phyloP scores from a whole-genome alignment of 768 basidiomycete genomes.

The Boletus barrowsii region DNA sequence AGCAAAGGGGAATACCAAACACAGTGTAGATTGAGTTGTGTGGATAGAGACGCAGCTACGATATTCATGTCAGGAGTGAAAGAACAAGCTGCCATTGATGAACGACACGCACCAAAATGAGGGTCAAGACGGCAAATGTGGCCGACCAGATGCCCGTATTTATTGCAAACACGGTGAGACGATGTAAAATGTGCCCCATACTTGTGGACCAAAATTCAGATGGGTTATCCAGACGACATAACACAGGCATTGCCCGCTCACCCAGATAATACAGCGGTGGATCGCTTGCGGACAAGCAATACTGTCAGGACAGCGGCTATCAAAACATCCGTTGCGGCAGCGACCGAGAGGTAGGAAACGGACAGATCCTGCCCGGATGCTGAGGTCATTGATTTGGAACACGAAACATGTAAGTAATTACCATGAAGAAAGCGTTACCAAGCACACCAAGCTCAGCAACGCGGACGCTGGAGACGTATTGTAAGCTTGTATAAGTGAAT shows the following conservation, averaged over 20 bases:
- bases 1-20: not conserved
- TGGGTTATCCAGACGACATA: not conserved
- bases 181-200: constrained; percentile 4
- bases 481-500: not conserved
- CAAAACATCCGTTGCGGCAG: constrained; percentile 5
- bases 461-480: not conserved
- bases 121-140: constrained; percentile 42
- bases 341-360: not conserved
- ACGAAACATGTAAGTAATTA: not conserved
- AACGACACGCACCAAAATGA: constrained; percentile 42
- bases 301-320: constrained; percentile 1
- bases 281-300: constrained; percentile 4
- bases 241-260: not conserved
- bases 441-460: not conserved
- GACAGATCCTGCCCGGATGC: not conserved
- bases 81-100: not conserved
- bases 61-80: not conserved
- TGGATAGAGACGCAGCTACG: not conserved
- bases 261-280: not conserved
- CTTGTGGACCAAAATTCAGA: constrained; percentile 1
- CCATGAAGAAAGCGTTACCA: not conserved
- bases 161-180: constrained; percentile 10
- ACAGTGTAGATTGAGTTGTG: not conserved
- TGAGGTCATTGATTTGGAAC: not conserved
- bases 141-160: constrained; percentile 46